Conservation (phyloP, 768 basidiomycete species). For the Artomyces pyxidatus region DNA sequence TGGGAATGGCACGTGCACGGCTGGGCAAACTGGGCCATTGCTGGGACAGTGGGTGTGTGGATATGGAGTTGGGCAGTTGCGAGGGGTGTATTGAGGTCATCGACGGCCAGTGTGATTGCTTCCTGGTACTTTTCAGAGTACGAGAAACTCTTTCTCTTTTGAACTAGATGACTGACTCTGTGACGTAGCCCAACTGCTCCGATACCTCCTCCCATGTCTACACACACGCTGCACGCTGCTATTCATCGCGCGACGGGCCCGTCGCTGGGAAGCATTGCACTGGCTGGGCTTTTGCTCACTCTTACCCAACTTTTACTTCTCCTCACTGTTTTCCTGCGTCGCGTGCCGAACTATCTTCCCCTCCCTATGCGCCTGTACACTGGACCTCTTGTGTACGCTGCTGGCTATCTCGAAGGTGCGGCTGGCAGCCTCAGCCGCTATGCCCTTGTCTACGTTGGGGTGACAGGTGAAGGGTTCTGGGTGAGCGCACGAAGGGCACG, state of each 20-base stretch:
- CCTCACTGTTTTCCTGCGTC: slow-evolving; percentile 40
- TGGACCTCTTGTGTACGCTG: slow-evolving; percentile 32
- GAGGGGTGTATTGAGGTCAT: slow-evolving; percentile 68
- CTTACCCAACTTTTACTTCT: slow-evolving; percentile 52
- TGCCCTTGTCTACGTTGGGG: slow-evolving; percentile 45
- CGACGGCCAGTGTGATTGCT: slow-evolving; percentile 76
- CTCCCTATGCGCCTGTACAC: slow-evolving; percentile 33
- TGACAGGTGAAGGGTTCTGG: slow-evolving; percentile 47
- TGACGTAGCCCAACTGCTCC: slow-evolving; percentile 21
- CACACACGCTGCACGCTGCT: slow-evolving; percentile 70
- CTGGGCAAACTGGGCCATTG: slow-evolving; percentile 73
- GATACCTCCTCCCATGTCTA: slow-evolving; percentile 42
- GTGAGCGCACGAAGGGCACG: slow-evolving; percentile 46
- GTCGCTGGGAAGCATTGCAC: slow-evolving; percentile 70
- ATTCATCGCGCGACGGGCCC: slow-evolving; percentile 73
- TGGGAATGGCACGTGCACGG: slow-evolving; percentile 45
- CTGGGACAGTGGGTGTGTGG: slow-evolving; percentile 45
- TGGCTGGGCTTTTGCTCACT: slow-evolving; percentile 73
- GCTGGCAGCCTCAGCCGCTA: slow-evolving; percentile 53
- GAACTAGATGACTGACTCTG: slow-evolving; percentile 4
- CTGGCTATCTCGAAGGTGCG: slow-evolving; percentile 34
- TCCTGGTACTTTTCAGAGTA: slow-evolving; percentile 84
- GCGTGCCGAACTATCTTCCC: slow-evolving; percentile 47
- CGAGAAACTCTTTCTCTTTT: slow-evolving; percentile 17
- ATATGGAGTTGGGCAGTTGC: slow-evolving; percentile 76